Percentiles rank a stretch among this genome's conserved stretches.
phyloP scores from a whole-genome alignment of 306 rosid genomes.

The Quercus cerris region DNA sequence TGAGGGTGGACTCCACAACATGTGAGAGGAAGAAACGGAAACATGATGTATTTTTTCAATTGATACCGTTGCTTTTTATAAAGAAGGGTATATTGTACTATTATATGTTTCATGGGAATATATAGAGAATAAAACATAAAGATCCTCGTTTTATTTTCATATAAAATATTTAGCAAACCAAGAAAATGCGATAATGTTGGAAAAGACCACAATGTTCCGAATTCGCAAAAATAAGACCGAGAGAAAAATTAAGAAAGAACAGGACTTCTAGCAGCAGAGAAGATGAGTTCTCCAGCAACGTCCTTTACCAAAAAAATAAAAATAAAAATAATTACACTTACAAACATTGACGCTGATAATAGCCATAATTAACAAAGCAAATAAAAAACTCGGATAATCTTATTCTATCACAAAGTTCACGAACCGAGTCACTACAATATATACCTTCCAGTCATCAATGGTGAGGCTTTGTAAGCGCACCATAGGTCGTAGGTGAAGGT shows the following conservation, averaged over 20 bases:
- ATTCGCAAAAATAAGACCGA: not conserved
- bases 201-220: not conserved
- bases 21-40: too few relatives aligned
- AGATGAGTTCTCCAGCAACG: not conserved
- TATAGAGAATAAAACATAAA: too few relatives aligned
- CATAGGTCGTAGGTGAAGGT: conserved; percentile 27
- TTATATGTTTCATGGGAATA: too few relatives aligned
- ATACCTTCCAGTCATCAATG: not conserved
- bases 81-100: too few relatives aligned
- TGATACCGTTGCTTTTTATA: too few relatives aligned
- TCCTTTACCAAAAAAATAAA: not conserved
- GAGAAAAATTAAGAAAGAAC: not conserved
- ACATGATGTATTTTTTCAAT: too few relatives aligned
- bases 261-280: not conserved
- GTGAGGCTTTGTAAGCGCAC: conserved; percentile 15
- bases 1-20: too few relatives aligned
- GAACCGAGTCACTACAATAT: not conserved
- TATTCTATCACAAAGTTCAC: not conserved
- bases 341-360: not conserved
- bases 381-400: not conserved
- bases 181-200: not conserved
- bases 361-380: not conserved
- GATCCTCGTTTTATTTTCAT: too few relatives aligned
- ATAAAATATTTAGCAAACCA: not conserved
- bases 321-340: not conserved